Conservation (phyloP, 345 rosid species). For the Arabidopsis suecica region DNA sequence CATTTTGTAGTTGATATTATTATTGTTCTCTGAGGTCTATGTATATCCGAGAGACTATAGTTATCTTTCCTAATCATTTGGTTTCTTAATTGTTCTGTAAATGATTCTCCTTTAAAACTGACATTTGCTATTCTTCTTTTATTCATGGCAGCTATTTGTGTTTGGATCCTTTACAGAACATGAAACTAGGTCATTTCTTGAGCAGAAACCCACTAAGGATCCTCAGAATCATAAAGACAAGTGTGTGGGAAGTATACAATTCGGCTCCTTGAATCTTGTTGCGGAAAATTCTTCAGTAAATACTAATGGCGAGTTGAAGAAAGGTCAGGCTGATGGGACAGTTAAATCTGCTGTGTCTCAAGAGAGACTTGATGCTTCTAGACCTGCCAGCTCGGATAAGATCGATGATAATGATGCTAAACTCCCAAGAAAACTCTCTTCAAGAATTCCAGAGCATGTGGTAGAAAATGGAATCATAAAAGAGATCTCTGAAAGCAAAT, state of each 20-base stretch:
- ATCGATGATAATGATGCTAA: slow-evolving; percentile 39
- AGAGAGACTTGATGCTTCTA: slow-evolving; percentile 37
- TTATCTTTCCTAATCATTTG: not conserved
- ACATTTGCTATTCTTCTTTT: slow-evolving; percentile 8
- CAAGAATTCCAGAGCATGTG: slow-evolving; percentile 35
- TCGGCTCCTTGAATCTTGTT: slow-evolving; percentile 58
- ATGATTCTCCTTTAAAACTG: not conserved
- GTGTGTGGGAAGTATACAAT: slow-evolving; percentile 51
- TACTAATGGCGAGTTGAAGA: slow-evolving; percentile 47
- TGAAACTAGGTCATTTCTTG: slow-evolving; percentile 68
- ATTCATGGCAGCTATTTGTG: slow-evolving; percentile 55
- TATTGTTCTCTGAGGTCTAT: slow-evolving; percentile 12
- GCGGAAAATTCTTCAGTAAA: slow-evolving; percentile 50
- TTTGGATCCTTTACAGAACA: slow-evolving; percentile 97
- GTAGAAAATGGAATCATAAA: slow-evolving; percentile 56
- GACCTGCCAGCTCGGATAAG: slow-evolving; percentile 29
- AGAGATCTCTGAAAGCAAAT: slow-evolving; percentile 33
- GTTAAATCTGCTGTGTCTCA: slow-evolving; percentile 32
- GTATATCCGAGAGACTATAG: not conserved
- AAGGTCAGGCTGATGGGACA: slow-evolving; percentile 45
- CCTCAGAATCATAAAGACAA: slow-evolving; percentile 53
- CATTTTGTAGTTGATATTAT: not conserved
- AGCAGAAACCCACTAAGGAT: slow-evolving; percentile 43
- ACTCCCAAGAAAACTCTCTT: slow-evolving; percentile 31
- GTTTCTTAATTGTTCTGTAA: not conserved